Evolutionary conservation across 768 basidiomycete species (phyloP).

Genomic region (Russula lepida): DNA sequence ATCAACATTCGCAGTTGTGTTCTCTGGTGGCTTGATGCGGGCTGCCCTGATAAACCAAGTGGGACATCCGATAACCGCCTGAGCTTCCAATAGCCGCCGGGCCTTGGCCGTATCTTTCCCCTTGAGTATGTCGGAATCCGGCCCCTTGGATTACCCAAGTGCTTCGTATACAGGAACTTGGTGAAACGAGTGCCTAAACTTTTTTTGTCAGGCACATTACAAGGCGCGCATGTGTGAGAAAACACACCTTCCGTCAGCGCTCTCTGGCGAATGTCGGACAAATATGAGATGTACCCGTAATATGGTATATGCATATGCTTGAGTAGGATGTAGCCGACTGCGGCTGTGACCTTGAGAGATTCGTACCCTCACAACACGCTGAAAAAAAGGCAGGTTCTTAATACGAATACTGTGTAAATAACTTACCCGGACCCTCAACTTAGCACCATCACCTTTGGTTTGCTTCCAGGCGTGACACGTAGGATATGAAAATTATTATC

Average conservation of each 20-base stretch:
- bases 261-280: not conserved
- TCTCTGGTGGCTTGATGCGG: not conserved
- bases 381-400: not conserved
- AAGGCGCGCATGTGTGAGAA: not conserved
- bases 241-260: not conserved
- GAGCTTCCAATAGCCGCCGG: not conserved
- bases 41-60: not conserved
- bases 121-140: too few species aligned
- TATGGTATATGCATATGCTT: not conserved
- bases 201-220: not conserved
- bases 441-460: not conserved
- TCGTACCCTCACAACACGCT: not conserved
- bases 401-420: not conserved
- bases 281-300: not conserved
- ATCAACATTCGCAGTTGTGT: too few species aligned
- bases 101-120: not conserved
- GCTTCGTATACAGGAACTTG: not conserved
- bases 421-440: not conserved
- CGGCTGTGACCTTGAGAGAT: not conserved
- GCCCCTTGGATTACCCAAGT: too few species aligned
- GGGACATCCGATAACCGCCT: too few species aligned
- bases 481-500: not conserved
- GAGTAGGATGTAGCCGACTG: not conserved
- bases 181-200: not conserved
- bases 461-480: not conserved